Conservation (phyloP, 2,329 filamentous ascomycete genomes). For the Alternaria longipes region DNA sequence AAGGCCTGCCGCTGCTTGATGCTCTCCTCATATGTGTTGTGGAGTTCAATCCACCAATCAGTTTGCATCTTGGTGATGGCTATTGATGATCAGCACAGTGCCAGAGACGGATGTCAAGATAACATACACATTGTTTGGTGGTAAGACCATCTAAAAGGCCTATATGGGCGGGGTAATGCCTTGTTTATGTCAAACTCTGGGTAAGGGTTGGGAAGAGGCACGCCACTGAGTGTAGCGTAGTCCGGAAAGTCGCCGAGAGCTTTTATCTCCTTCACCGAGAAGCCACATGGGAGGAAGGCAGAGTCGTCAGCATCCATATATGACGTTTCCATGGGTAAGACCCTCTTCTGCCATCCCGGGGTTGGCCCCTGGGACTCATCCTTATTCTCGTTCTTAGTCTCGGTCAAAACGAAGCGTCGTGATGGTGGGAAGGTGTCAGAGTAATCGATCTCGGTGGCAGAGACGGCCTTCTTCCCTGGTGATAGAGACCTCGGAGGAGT, state of each 20-base stretch:
- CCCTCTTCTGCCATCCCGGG: conserved; percentile 33
- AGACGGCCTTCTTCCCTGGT: conserved; percentile 55
- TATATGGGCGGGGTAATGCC: conserved; percentile 76
- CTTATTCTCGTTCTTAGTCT: conserved; percentile 23
- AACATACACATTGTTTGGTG: conserved; percentile 89
- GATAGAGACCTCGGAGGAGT: conserved; percentile 65
- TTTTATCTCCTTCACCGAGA: conserved; percentile 74
- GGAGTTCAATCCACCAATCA: conserved; percentile 91
- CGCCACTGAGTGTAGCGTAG: conserved; percentile 77
- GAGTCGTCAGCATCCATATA: conserved; percentile 39
- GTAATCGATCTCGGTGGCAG: conserved; percentile 50
- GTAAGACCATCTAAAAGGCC: conserved; percentile 84
- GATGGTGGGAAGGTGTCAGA: conserved; percentile 63
- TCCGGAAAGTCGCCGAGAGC: conserved; percentile 80
- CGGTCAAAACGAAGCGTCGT: conserved; percentile 57
- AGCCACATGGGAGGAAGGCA: conserved; percentile 71
- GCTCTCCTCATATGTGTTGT: conserved; percentile 73
- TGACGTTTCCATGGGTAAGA: conserved; percentile 37
- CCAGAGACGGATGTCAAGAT: background rate
- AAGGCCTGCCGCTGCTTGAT: conserved; percentile 75
- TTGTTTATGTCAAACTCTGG: conserved; percentile 72
- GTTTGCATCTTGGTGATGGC: conserved; percentile 80
- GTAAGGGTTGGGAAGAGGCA: conserved; percentile 73
- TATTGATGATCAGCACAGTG: conserved; percentile 47
- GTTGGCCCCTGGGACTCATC: conserved; percentile 33